Base-by-base conservation (phyloP, 78 protist species). In the Cavenderia fasciculata region DNA sequence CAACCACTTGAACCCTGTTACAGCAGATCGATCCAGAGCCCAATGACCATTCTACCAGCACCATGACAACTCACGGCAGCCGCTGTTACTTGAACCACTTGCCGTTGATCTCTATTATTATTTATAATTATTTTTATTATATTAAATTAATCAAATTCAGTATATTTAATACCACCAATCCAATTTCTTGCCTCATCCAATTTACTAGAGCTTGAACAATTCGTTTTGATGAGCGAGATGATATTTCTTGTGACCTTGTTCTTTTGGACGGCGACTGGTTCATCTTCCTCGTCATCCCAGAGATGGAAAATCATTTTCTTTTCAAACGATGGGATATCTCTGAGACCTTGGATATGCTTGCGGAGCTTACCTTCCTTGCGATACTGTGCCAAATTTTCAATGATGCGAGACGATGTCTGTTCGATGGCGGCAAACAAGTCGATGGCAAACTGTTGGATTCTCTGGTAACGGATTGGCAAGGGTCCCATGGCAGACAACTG, bases 241-340 rank as follows among this genome's bases (percentile, higher is more conserved):
- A 82, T 69, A n/a, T 18, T 33, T 33, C 56, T 82, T 12, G 78
- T 68, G 4, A 68, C 77, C 0, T n/a, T 16, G 8, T 65, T 59
- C 25, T 68, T 27, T 33, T 68, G 61, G 7, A 8, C 31, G 19
- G 54, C 3, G 14, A 54, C 41, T 21, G 46, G 27, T 12, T 65
- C 59, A 0, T 68, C 33, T n/a, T 70, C 77, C 18, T 5, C 4
- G 54, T 65, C 76, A 31, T 82, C 90, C 51, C 34, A 52, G 41
- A 82, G 68, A 31, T 31, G 46, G 44, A 82, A 82, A 0, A 68
- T 19, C 2, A 68, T 14, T n/a, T 69, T 69, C 27, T 82, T 82
- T 49, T 56, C 44, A 29, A 12, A 8, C 2, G 43, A 27, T 11
- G n/a, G 18, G 11, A 82, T 59, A 0, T 54, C 8, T 4, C 19